A percentile compares a stretch with the other conserved stretches of the same genome.
Evolutionary conservation across 176 grass and related monocot species (phyloP).

Genomic region (Avena atlantica): DNA sequence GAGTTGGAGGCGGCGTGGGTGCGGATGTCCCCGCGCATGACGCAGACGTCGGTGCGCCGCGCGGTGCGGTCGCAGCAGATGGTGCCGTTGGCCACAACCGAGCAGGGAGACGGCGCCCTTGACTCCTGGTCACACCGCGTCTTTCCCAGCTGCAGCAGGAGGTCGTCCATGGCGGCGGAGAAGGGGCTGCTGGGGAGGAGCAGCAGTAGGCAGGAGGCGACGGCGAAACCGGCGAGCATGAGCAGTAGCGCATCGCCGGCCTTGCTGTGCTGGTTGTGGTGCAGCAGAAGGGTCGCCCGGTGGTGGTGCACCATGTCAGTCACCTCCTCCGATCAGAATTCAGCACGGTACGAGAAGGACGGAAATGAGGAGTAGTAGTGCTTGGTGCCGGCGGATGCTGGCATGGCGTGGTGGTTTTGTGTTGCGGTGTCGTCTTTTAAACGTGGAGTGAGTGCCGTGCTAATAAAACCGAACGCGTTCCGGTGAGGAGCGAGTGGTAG

Average conservation of each 20-base stretch:
- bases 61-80: conserved; percentile 61
- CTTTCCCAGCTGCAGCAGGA: conserved; percentile 35
- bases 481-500: too few relatives aligned
- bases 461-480: too few relatives aligned
- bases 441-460: neutral
- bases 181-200: conserved; percentile 40
- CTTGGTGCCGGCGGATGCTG: neutral
- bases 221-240: conserved; percentile 34
- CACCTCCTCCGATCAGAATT: neutral
- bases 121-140: neutral
- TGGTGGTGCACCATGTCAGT: conserved; percentile 12
- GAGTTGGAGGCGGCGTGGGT: conserved; percentile 38
- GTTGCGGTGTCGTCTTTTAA: neutral
- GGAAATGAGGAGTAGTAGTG: neutral
- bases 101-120: neutral
- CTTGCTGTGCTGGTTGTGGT: neutral
- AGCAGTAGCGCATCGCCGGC: neutral
- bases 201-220: conserved; percentile 41
- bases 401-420: neutral
- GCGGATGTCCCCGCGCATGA: conserved; percentile 56
- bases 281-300: conserved; percentile 1
- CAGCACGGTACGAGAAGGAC: neutral
- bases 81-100: conserved; percentile 25
- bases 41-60: conserved; percentile 55
- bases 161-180: conserved; percentile 44